These are phyloP conservation scores for Centella asiatica DNA, from an alignment of 129 eudicot genomes.

Conservation along the genomic window DNA sequence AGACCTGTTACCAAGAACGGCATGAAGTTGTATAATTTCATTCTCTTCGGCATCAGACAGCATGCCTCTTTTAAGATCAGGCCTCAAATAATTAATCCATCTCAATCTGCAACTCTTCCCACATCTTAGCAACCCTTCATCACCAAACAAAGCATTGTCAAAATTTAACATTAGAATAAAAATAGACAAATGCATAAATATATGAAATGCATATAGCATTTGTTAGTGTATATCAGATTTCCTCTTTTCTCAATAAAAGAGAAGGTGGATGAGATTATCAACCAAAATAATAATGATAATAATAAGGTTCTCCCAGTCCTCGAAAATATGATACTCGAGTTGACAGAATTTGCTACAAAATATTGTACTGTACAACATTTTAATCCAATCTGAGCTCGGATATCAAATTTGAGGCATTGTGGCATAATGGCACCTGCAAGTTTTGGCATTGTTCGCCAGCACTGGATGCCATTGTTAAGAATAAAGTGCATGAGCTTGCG, in stretches of 20 bases:
- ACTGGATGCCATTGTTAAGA: constrained; percentile 56
- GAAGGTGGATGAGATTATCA: too few relatives aligned
- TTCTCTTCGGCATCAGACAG: constrained; percentile 58
- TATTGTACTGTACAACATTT: too few relatives aligned
- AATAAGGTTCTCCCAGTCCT: too few relatives aligned
- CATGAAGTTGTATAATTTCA: constrained; percentile 60
- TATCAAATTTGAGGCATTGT: too few relatives aligned
- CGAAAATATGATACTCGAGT: too few relatives aligned
- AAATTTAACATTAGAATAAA: not conserved
- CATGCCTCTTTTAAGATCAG: constrained; percentile 71
- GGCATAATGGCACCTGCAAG: constrained; percentile 46
- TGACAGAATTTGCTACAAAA: too few relatives aligned
- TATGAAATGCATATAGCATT: not conserved
- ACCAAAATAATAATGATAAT: too few relatives aligned
- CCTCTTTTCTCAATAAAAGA: not conserved
- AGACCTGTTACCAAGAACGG: constrained; percentile 78
- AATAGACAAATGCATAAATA: not conserved
- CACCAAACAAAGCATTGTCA: not conserved
- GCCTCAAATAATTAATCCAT: constrained; percentile 82
- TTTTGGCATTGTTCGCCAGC: constrained; percentile 75
- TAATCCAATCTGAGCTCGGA: too few relatives aligned
- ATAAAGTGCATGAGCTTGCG: constrained; percentile 57
- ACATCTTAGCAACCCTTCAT: constrained; percentile 63
- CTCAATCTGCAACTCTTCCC: constrained; percentile 78
- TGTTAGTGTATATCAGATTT: not conserved